Conservation (phyloP, 2,329 filamentous ascomycete species). For the Colletotrichum kahawae region DNA sequence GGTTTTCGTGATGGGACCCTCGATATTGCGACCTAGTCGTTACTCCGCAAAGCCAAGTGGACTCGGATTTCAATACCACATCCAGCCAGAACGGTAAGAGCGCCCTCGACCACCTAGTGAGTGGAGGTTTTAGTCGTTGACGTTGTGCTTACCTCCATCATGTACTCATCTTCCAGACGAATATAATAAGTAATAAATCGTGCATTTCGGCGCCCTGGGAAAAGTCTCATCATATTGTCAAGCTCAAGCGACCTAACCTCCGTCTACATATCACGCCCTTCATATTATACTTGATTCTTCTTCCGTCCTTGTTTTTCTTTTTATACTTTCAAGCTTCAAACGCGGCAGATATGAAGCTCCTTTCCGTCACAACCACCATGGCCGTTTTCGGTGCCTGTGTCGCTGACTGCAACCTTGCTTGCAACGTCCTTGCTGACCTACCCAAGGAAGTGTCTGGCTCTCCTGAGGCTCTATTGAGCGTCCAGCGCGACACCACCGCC, state of each 20-base stretch:
- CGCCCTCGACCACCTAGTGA: not conserved
- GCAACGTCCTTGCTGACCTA: not conserved
- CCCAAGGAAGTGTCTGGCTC: not conserved
- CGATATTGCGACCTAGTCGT: not conserved
- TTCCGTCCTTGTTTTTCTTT: too few species aligned
- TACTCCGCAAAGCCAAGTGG: not conserved
- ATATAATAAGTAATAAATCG: too few species aligned
- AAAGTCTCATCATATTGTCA: too few species aligned
- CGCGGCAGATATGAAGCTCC: too few species aligned
- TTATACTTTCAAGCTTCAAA: too few species aligned
- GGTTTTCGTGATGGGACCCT: not conserved
- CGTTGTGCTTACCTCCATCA: not conserved
- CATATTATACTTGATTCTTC: too few species aligned
- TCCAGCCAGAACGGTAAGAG: not conserved
- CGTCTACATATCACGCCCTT: too few species aligned
- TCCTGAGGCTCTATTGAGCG: not conserved
- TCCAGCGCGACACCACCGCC: not conserved
- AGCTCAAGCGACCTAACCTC: too few species aligned
- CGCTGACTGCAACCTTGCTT: not conserved
- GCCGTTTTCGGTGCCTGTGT: not conserved
- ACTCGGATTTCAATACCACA: not conserved
- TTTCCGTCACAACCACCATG: too few species aligned
- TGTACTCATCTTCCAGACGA: too few species aligned
- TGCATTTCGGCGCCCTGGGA: too few species aligned
- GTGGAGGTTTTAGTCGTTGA: not conserved